Percentiles rank a stretch among this genome's conserved stretches.
phyloP scores from a whole-genome alignment of 1,284 basidiomycete genomes.

The Ustanciosporium gigantosporum region DNA sequence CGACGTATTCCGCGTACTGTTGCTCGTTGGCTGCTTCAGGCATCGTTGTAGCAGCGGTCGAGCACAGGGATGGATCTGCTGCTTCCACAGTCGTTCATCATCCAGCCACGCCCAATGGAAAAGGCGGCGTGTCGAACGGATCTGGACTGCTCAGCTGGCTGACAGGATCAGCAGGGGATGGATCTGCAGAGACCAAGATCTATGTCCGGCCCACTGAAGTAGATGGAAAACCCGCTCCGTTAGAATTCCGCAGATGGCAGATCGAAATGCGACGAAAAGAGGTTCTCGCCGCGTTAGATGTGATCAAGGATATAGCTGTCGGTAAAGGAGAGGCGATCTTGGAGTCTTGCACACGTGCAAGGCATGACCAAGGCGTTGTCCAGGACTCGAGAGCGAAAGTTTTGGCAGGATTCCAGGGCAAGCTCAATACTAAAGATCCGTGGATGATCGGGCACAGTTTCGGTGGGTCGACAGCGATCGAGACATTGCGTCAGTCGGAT shows the following conservation, averaged over 20 bases:
- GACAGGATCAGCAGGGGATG: constrained; percentile 1
- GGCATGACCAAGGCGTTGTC: constrained; percentile 10
- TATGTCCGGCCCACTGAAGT: constrained; percentile 40
- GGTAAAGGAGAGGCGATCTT: constrained; percentile 20
- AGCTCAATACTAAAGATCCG: constrained; percentile 22
- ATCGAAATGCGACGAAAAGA: constrained; percentile 42
- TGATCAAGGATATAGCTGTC: constrained; percentile 21
- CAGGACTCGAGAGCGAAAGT: constrained; percentile 5
- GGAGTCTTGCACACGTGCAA: constrained; percentile 15
- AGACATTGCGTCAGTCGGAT: constrained; percentile 17
- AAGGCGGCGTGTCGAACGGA: not conserved
- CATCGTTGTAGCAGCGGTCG: constrained; percentile 49
- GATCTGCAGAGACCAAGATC: constrained; percentile 22
- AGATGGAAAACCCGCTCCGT: constrained; percentile 22
- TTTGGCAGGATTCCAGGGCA: constrained; percentile 21
- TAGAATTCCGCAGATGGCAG: constrained; percentile 33
- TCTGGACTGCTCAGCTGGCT: constrained; percentile 18
- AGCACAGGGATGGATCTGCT: constrained; percentile 49
- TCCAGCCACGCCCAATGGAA: not conserved
- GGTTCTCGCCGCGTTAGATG: constrained; percentile 32
- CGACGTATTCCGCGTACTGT: constrained; percentile 46
- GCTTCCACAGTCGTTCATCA: constrained; percentile 36
- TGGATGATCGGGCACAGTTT: constrained; percentile 51
- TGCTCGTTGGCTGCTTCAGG: constrained; percentile 43
- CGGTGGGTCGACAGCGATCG: constrained; percentile 42